Evolutionary conservation across 768 basidiomycete genomes (phyloP), one percentile per base, ranked within the genome.

Genomic region (Rhizopogon vesiculosus): DNA sequence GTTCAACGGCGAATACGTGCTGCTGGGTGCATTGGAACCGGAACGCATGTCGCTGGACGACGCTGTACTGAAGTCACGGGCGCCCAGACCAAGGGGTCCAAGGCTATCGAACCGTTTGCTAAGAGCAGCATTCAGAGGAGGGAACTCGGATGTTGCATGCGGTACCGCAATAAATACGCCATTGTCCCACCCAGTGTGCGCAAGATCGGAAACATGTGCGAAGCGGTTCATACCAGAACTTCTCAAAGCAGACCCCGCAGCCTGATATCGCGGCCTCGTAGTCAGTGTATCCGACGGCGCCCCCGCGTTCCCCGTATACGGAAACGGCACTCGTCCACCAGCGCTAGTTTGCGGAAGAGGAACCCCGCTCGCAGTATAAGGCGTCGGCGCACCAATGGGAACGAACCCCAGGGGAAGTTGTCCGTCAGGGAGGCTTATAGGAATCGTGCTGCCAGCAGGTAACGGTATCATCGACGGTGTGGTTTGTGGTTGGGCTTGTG

Each of bases 351-450:
- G 35, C 35, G 35, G 35, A 12, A 12, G 35, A 35, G 9, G 35
- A 35, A 35, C 35, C 10, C 35, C 35, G 35, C 43, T 28, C 25
- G 43, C 19, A 3, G 43, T 44, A 35, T 35, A 35, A 12, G 64
- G 55, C 2, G 62, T 66, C 8, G 65, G 57, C 7, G 57, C 63
- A 0, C 69, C 68, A 10, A 56, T 42, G 13, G 73, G 67, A 6
- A 76, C 61, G 45, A 76, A 76, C 5, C 75, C 75, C 1, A 68
- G 72, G 2, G 75, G 75, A 0, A 75, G 67, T 25, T 57, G 59
- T 0, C 68, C 67, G 10, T 62, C 58, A 1, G 67, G 61, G 16
- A 72, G 28, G 1, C 49, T 60, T 58, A 74, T 65, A 56, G 58
- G 61, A n/a, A 65, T 61, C 33, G 57, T 60, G 6, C 49, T 40